A percentile compares a stretch with the other conserved stretches of the same genome.
Conservation (phyloP, 1,284 basidiomycete genomes). For the Earliella scabrosa region DNA sequence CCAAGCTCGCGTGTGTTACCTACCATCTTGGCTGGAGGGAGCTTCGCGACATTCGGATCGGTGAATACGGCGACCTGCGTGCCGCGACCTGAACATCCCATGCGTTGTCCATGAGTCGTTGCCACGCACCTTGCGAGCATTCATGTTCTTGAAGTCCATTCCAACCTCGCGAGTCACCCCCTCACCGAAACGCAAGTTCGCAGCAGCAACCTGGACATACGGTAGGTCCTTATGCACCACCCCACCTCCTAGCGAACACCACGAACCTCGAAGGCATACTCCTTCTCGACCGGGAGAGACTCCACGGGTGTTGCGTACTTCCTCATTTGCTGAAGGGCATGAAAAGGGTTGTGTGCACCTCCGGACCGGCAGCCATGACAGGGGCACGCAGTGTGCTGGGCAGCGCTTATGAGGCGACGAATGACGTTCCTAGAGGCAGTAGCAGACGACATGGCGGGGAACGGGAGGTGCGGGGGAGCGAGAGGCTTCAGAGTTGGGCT, state of each 20-base stretch:
- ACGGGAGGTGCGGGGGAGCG: not conserved
- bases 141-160: conserved; percentile 93
- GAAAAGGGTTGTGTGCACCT: conserved; percentile 45
- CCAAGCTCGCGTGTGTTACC: conserved; percentile 31
- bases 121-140: conserved; percentile 69
- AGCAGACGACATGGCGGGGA: conserved; percentile 49
- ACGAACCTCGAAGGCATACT: conserved; percentile 94
- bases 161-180: conserved; percentile 92
- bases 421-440: conserved; percentile 60
- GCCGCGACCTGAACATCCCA: conserved; percentile 22
- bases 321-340: conserved; percentile 64
- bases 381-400: conserved; percentile 75
- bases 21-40: conserved; percentile 84
- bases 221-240: too few species aligned
- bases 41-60: conserved; percentile 82
- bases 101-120: conserved; percentile 6
- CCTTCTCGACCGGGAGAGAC: conserved; percentile 64
- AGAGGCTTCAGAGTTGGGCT: conserved; percentile 1
- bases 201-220: conserved; percentile 77
- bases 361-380: conserved; percentile 68
- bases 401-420: conserved; percentile 69
- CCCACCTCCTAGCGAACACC: not conserved
- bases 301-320: conserved; percentile 87
- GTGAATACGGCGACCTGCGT: conserved; percentile 91
- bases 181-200: conserved; percentile 88